These are phyloP conservation scores for Acarospora socialis DNA, from an alignment of 2,329 filamentous ascomycete species.

Conservation along the genomic window DNA sequence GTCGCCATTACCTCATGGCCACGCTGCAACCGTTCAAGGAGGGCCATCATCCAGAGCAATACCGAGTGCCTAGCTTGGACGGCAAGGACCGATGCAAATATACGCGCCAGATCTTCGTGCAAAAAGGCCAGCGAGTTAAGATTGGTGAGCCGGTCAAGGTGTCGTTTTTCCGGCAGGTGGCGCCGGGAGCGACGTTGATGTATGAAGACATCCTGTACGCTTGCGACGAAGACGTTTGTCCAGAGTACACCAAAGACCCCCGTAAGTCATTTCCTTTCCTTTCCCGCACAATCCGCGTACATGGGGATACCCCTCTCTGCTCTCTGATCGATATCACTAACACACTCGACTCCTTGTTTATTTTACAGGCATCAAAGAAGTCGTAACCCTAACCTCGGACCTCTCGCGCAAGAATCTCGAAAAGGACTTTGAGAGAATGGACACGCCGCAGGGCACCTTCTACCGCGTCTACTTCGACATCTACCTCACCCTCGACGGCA, in stretches of 20 bases:
- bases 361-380: constrained; percentile 81
- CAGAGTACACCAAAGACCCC: constrained; percentile 97
- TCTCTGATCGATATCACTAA: neutral
- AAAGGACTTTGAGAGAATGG: constrained; percentile 99
- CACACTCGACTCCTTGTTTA: constrained; percentile 3
- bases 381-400: constrained; percentile 93
- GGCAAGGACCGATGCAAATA: constrained; percentile 98
- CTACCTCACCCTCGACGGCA: constrained; percentile 89
- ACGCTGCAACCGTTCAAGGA: constrained; percentile 98
- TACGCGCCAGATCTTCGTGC: constrained; percentile 93
- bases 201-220: constrained; percentile 98
- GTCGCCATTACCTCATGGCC: constrained; percentile 97
- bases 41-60: constrained; percentile 94
- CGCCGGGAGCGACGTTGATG: constrained; percentile 93
- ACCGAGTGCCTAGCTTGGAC: constrained; percentile 89
- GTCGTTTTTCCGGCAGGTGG: constrained; percentile 95
- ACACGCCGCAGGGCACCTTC: constrained; percentile 92
- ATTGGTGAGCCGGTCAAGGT: constrained; percentile 98
- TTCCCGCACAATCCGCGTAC: neutral
- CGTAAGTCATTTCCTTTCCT: constrained; percentile 50
- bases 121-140: constrained; percentile 97
- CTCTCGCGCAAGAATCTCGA: constrained; percentile 95
- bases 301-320: neutral
- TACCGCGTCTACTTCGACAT: constrained; percentile 60
- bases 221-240: constrained; percentile 94